Evolutionary conservation across 306 rosid genomes (phyloP).

Genomic region (Cicer bijugum): DNA sequence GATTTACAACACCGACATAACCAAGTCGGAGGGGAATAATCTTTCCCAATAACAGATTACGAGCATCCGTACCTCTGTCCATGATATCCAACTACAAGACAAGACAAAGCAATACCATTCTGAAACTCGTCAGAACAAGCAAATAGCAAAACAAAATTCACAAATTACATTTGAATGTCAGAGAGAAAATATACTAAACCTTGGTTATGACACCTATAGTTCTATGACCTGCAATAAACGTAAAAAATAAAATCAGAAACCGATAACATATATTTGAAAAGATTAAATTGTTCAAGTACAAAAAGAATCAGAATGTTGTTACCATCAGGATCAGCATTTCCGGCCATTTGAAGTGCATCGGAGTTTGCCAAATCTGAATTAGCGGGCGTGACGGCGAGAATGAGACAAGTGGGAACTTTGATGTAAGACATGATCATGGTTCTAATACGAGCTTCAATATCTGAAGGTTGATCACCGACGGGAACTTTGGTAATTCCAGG

Average conservation of each 20-base stretch:
- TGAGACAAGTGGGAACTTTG: constrained; percentile 75
- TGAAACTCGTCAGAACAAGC: constrained; percentile 43
- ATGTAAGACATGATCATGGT: constrained; percentile 97
- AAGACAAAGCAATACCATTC: constrained; percentile 28
- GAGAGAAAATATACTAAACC: constrained; percentile 51
- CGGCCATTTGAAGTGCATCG: constrained; percentile 98
- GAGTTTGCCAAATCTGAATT: constrained; percentile 98
- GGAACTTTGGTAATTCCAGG: constrained; percentile 99
- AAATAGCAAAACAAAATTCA: constrained; percentile 31
- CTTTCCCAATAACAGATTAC: constrained; percentile 87
- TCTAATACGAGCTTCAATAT: constrained; percentile 86
- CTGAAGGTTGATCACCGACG: constrained; percentile 98
- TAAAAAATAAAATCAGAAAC: not conserved
- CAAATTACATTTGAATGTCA: constrained; percentile 12
- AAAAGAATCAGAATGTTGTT: constrained; percentile 23
- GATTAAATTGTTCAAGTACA: constrained; percentile 20
- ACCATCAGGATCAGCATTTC: constrained; percentile 99
- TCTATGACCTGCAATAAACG: constrained; percentile 70
- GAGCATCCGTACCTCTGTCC: constrained; percentile 99
- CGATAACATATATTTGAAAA: constrained; percentile 8
- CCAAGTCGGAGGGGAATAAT: constrained; percentile 92
- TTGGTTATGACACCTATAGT: constrained; percentile 95
- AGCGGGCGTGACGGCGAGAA: constrained; percentile 95
- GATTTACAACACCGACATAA: constrained; percentile 91
- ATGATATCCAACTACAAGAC: constrained; percentile 82